Evolutionary conservation across 2,329 filamentous ascomycete species (phyloP).

Genomic region (Alternaria gaisen): DNA sequence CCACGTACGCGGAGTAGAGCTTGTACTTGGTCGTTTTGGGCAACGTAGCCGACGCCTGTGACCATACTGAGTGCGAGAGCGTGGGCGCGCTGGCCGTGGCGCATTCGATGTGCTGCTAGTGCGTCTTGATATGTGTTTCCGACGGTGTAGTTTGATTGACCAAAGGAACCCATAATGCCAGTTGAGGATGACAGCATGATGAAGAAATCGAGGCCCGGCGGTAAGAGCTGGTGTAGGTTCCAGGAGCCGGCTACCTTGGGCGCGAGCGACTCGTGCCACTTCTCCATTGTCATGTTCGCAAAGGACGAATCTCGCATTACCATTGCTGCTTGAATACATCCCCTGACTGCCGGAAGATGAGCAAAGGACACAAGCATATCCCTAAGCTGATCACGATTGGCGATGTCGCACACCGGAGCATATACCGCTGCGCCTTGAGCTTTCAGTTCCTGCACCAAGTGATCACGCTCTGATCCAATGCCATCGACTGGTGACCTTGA

Average conservation of each 20-base stretch:
- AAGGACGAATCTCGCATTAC: slow-evolving; percentile 29
- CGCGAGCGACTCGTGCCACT: slow-evolving; percentile 20
- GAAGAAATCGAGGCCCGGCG: slow-evolving; percentile 35
- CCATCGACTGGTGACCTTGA: slow-evolving; percentile 21
- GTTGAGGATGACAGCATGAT: slow-evolving; percentile 32
- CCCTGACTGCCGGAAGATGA: slow-evolving; percentile 31
- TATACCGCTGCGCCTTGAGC: slow-evolving; percentile 17
- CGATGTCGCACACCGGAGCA: slow-evolving; percentile 31
- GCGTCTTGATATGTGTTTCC: slow-evolving; percentile 39
- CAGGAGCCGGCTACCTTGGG: slow-evolving; percentile 49
- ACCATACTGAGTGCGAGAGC: slow-evolving; percentile 32
- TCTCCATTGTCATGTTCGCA: slow-evolving; percentile 26
- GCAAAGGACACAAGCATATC: slow-evolving; percentile 7
- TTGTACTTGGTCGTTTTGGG: slow-evolving; percentile 23
- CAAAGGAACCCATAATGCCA: slow-evolving; percentile 30
- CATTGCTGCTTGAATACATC: slow-evolving; percentile 38
- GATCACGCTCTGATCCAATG: slow-evolving; percentile 9
- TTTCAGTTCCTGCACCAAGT: slow-evolving; percentile 18
- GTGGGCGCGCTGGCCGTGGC: slow-evolving; percentile 22
- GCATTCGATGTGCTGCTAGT: slow-evolving; percentile 31
- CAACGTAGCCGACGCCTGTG: slow-evolving; percentile 22
- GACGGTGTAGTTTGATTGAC: slow-evolving; percentile 37
- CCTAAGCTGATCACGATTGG: slow-evolving; percentile 12
- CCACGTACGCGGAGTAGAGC: slow-evolving; percentile 15
- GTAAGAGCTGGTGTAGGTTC: slow-evolving; percentile 36